Evolutionary conservation across 1,284 basidiomycete species (phyloP).

Genomic region (Mycena citricolor): DNA sequence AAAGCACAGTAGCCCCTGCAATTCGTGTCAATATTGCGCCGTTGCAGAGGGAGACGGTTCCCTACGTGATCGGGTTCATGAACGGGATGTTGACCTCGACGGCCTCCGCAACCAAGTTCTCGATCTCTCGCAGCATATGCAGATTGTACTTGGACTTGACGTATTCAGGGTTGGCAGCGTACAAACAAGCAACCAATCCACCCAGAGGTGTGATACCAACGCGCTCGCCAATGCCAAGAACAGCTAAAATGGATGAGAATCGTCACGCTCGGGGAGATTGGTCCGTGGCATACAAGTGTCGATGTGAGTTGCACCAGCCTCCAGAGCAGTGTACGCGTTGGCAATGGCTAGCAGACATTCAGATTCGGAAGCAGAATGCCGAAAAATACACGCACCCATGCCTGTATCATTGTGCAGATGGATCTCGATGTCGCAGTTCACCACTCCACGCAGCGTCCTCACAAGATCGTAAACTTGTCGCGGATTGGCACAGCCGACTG

Average conservation of each 20-base stretch:
- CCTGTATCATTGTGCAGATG: conserved; percentile 99
- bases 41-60: conserved; percentile 19
- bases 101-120: conserved; percentile 98
- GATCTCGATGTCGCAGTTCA: conserved; percentile 95
- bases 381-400: conserved; percentile 53
- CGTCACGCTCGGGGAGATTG: background rate
- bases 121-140: conserved; percentile 94
- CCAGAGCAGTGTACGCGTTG: conserved; percentile 97
- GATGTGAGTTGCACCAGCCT: conserved; percentile 99
- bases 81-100: conserved; percentile 99
- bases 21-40: conserved; percentile 7
- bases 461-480: conserved; percentile 99
- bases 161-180: conserved; percentile 95
- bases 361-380: conserved; percentile 16
- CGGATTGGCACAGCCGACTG: conserved; percentile 98
- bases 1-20: conserved; percentile 95
- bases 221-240: conserved; percentile 97
- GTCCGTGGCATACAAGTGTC: conserved; percentile 86
- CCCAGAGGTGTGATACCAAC: conserved; percentile 99
- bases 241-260: conserved; percentile 41
- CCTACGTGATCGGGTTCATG: conserved; percentile 89
- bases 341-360: conserved; percentile 73
- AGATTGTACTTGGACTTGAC: conserved; percentile 99
- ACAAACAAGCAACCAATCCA: conserved; percentile 95
- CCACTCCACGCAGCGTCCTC: conserved; percentile 93